Percentiles rank a stretch among this genome's conserved stretches.
Conservation (phyloP, 768 basidiomycete genomes). For the Tulasnella sp. region DNA sequence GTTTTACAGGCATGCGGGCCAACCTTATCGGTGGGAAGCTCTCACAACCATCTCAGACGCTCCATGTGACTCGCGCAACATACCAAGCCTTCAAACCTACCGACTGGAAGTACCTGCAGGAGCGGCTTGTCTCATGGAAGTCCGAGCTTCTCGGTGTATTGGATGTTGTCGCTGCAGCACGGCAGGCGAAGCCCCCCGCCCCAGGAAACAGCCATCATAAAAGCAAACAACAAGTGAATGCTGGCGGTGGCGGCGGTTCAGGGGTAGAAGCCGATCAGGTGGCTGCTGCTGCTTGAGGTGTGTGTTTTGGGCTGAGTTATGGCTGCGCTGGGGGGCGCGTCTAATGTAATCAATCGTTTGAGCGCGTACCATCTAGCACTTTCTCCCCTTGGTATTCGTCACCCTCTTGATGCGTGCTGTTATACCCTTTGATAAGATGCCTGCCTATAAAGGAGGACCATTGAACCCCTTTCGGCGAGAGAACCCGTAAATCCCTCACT, state of each 20-base stretch:
- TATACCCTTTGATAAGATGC: no score
- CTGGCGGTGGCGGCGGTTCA: neutral
- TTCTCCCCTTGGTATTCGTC: no score
- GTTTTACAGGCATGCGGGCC: conserved; percentile 65
- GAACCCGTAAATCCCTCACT: no score
- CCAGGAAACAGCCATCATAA: neutral
- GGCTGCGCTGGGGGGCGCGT: no score
- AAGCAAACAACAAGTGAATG: no score
- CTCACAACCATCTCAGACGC: conserved; percentile 63
- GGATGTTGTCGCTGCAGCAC: conserved; percentile 41
- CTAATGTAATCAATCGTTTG: no score
- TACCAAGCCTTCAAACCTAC: conserved; percentile 64
- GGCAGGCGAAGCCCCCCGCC: conserved; percentile 1
- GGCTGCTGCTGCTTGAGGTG: neutral
- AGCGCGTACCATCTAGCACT: no score
- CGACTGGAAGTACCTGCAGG: conserved; percentile 73
- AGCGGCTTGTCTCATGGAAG: conserved; percentile 69
- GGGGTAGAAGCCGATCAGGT: neutral
- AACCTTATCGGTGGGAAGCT: conserved; percentile 74
- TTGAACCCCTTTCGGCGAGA: no score
- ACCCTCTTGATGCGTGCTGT: no score
- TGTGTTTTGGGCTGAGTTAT: neutral
- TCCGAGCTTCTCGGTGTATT: conserved; percentile 55
- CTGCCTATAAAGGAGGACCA: no score
- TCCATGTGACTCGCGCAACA: conserved; percentile 63